Conservation (phyloP, 768 basidiomycete genomes). For the Xanthoconium purpureum region DNA sequence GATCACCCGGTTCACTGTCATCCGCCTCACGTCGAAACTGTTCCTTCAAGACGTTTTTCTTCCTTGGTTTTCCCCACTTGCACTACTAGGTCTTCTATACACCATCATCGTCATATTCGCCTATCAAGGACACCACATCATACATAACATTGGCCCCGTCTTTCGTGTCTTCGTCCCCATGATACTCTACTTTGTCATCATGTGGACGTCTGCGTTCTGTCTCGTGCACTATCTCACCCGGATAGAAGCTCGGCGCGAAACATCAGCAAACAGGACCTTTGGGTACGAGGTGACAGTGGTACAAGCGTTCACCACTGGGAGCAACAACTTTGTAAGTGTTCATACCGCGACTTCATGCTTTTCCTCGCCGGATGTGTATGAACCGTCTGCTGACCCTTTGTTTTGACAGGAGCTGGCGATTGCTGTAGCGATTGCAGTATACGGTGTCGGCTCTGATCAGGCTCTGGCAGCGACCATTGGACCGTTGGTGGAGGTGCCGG, state of each 20-base stretch:
- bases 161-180: constrained; percentile 82
- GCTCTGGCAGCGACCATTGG: constrained; percentile 81
- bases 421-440: constrained; percentile 74
- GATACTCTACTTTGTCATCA: constrained; percentile 72
- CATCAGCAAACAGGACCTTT: constrained; percentile 14
- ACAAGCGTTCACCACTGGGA: constrained; percentile 77
- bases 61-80: constrained; percentile 64
- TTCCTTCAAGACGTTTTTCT: constrained; percentile 61
- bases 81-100: constrained; percentile 75
- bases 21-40: constrained; percentile 40
- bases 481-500: constrained; percentile 77
- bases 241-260: constrained; percentile 22
- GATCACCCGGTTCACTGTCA: constrained; percentile 59
- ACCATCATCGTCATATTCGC: constrained; percentile 78
- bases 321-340: constrained; percentile 67
- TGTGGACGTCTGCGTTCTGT: constrained; percentile 66
- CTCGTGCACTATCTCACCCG: constrained; percentile 49
- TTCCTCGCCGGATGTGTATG: background rate
- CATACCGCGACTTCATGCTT: background rate
- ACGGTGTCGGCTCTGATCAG: constrained; percentile 74
- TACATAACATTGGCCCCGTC: constrained; percentile 70
- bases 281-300: constrained; percentile 74
- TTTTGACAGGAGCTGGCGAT: constrained; percentile 69
- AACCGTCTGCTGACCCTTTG: background rate
- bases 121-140: constrained; percentile 64